phyloP scores from a whole-genome alignment of 768 basidiomycete species.

The Termitomyces sp. region DNA sequence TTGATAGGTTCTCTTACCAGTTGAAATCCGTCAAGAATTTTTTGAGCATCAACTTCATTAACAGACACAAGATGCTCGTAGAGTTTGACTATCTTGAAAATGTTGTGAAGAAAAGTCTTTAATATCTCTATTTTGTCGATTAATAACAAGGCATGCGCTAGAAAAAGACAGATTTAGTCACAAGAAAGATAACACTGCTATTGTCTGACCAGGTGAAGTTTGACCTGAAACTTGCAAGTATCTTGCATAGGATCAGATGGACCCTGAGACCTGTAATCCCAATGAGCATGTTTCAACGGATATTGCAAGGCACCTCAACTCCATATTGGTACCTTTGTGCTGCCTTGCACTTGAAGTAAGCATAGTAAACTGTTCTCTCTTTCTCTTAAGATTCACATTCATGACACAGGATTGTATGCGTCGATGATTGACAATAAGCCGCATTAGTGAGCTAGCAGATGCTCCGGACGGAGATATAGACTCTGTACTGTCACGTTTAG shows the following conservation, averaged over 20 bases:
- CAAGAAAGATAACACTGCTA: not conserved
- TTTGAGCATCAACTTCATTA: not conserved
- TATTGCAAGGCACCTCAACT: not conserved
- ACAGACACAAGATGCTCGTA: not conserved
- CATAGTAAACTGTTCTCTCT: too few relatives aligned
- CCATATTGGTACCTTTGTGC: too few relatives aligned
- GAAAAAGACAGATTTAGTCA: not conserved
- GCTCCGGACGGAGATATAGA: too few relatives aligned
- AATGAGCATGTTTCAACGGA: not conserved
- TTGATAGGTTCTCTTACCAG: not conserved
- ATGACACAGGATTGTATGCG: too few relatives aligned
- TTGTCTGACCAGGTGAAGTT: not conserved
- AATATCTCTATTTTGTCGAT: not conserved
- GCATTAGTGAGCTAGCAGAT: too few relatives aligned
- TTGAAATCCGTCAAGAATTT: slow-evolving; percentile 6
- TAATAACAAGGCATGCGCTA: not conserved
- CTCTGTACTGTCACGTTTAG: too few relatives aligned
- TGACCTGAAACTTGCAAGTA: not conserved
- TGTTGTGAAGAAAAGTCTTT: not conserved
- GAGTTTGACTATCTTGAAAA: not conserved
- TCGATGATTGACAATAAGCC: too few relatives aligned
- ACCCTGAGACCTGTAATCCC: not conserved
- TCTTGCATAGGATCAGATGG: not conserved
- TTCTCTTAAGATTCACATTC: too few relatives aligned
- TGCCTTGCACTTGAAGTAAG: too few relatives aligned